Conservation (phyloP, 2,329 filamentous ascomycete genomes). For the Neonectria coccinea region DNA sequence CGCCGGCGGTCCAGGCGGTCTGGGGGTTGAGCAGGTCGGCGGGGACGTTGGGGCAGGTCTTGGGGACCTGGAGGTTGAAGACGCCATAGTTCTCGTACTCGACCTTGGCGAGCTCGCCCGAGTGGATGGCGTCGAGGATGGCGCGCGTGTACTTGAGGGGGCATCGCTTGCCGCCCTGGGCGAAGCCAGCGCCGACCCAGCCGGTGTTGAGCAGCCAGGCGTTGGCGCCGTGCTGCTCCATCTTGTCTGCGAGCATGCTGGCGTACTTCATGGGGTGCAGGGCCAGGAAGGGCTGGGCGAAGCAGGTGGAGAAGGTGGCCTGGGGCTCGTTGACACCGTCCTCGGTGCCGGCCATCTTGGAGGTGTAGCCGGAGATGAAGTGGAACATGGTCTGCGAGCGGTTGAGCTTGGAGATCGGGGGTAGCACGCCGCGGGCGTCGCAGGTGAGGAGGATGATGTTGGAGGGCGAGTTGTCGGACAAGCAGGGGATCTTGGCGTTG, state of each 20-base stretch:
- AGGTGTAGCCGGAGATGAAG: conserved; percentile 99
- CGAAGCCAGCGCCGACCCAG: conserved; percentile 92
- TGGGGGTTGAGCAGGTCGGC: conserved; percentile 93
- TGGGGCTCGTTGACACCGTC: conserved; percentile 97
- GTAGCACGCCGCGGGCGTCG: conserved; percentile 96
- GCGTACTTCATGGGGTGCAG: conserved; percentile 99
- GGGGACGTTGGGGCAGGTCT: conserved; percentile 88
- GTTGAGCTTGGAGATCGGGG: conserved; percentile 97
- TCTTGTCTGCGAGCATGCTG: conserved; percentile 98
- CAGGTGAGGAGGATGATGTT: conserved; percentile 99
- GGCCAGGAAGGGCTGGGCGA: conserved; percentile 98
- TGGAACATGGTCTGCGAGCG: conserved; percentile 99
- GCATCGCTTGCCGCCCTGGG: conserved; percentile 95
- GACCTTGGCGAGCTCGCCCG: conserved; percentile 89
- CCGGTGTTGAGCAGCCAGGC: conserved; percentile 99
- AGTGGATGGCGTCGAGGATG: conserved; percentile 98
- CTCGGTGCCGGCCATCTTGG: conserved; percentile 99
- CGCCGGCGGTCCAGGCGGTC: conserved; percentile 88
- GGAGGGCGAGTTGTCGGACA: conserved; percentile 86
- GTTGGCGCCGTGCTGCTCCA: conserved; percentile 92
- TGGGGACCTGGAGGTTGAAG: conserved; percentile 98
- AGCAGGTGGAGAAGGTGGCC: conserved; percentile 99
- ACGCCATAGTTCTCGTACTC: conserved; percentile 96
- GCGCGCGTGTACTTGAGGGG: conserved; percentile 98
- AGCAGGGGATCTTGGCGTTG: conserved; percentile 98